phyloP scores from a whole-genome alignment of 106 monocot species.

The Allium fistulosum region DNA sequence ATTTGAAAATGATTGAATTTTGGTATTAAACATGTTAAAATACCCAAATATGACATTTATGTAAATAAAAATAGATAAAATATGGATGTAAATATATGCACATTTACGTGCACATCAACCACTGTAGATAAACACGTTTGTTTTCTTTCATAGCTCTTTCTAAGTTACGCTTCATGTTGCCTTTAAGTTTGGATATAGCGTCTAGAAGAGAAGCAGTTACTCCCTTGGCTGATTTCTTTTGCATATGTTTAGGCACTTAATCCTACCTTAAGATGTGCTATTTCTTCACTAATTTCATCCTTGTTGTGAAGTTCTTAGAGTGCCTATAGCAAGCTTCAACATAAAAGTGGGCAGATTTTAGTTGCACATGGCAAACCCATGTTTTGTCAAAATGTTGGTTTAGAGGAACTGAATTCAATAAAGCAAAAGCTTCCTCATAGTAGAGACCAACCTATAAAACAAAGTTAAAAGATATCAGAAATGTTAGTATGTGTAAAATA shows the following conservation, averaged over 20 bases:
- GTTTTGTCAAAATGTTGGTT: constrained; percentile 60
- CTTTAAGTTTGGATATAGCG: constrained; percentile 42
- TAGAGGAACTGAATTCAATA: constrained; percentile 31
- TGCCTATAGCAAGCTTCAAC: constrained; percentile 62
- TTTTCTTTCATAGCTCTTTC: constrained; percentile 77
- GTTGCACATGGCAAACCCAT: constrained; percentile 51
- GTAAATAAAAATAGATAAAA: too few species aligned
- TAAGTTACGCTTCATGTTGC: constrained; percentile 51
- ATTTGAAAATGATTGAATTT: too few species aligned
- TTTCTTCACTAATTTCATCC: constrained; percentile 79
- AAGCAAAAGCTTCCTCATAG: constrained; percentile 43
- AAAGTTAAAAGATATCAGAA: too few species aligned
- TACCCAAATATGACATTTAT: too few species aligned
- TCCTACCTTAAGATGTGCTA: constrained; percentile 52
- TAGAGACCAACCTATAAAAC: constrained; percentile 40
- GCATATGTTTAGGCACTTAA: constrained; percentile 49
- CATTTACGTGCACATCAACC: too few species aligned
- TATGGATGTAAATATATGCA: too few species aligned
- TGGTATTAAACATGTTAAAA: too few species aligned
- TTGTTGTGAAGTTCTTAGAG: constrained; percentile 59
- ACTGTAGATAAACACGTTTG: constrained; percentile 70
- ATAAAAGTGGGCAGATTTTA: constrained; percentile 59
- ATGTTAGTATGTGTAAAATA: too few species aligned
- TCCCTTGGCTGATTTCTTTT: constrained; percentile 54
- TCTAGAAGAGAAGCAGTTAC: constrained; percentile 61